Percentiles rank a stretch among this genome's conserved stretches.
These are phyloP conservation scores for Solanum infundibuliforme DNA, from an alignment of 257 asterid species.

Conservation along the genomic window DNA sequence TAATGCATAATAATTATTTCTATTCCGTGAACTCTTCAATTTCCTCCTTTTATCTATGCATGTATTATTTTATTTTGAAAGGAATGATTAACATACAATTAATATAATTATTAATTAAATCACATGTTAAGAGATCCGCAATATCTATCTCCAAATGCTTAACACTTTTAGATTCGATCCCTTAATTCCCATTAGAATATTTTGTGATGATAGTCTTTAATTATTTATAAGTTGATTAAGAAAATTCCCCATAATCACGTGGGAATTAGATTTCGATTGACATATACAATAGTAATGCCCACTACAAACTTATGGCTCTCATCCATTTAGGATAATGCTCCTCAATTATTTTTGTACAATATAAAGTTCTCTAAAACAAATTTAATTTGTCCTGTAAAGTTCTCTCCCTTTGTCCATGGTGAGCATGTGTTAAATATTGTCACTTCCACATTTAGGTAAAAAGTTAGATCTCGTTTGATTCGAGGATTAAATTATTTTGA, in stretches of 20 bases:
- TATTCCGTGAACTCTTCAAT: neutral
- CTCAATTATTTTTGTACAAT: neutral
- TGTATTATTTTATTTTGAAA: neutral
- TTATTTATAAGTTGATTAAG: neutral
- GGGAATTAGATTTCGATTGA: neutral
- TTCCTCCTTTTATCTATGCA: neutral
- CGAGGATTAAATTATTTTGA: accelerated
- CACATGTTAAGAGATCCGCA: neutral
- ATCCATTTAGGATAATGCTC: neutral
- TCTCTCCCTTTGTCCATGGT: neutral
- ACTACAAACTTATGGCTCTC: neutral
- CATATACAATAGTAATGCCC: neutral
- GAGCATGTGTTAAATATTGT: neutral
- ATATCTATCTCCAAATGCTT: neutral
- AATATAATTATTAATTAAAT: neutral
- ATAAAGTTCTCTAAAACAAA: neutral
- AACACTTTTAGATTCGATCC: neutral
- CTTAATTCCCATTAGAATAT: neutral
- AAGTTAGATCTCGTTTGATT: neutral
- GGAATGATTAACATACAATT: neutral
- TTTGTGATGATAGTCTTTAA: neutral
- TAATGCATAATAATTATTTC: neutral
- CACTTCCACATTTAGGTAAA: neutral
- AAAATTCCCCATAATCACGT: neutral
- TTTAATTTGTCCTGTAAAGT: neutral